Evolutionary conservation across 1,139 yeast genomes (phyloP).

Genomic region (Suhomyces chickasaworum): DNA sequence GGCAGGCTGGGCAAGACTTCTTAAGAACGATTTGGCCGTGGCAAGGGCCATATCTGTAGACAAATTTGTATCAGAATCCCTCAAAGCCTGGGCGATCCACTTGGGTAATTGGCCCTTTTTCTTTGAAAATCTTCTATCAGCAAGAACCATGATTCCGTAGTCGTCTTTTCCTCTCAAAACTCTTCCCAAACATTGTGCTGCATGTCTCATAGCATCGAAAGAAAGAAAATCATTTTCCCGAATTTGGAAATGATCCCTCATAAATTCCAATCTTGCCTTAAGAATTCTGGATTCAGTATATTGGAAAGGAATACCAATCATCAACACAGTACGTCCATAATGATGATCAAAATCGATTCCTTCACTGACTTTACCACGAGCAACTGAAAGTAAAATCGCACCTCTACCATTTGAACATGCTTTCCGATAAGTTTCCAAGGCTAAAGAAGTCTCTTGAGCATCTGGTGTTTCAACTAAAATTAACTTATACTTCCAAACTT

Average conservation of each 20-base stretch:
- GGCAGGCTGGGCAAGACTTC: constrained; percentile 93
- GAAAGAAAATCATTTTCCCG: constrained; percentile 92
- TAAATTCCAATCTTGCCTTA: constrained; percentile 89
- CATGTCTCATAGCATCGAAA: constrained; percentile 99
- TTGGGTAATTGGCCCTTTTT: constrained; percentile 89
- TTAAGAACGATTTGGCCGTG: constrained; percentile 84
- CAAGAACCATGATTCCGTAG: constrained; percentile 97
- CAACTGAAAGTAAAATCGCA: constrained; percentile 92
- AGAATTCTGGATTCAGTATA: constrained; percentile 95
- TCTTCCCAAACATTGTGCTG: constrained; percentile 97
- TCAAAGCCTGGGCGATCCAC: constrained; percentile 93
- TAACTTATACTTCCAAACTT: constrained; percentile 95
- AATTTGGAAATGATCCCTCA: constrained; percentile 90
- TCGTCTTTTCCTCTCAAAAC: constrained; percentile 97
- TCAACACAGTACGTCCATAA: constrained; percentile 93
- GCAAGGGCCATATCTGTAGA: constrained; percentile 99
- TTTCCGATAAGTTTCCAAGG: constrained; percentile 90
- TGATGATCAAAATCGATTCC: constrained; percentile 99
- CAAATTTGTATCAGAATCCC: constrained; percentile 87
- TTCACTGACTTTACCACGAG: constrained; percentile 98
- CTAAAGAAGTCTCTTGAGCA: constrained; percentile 96
- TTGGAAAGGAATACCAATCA: constrained; percentile 99
- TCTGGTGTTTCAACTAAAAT: constrained; percentile 98
- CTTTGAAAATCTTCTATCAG: constrained; percentile 87
- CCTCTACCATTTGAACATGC: constrained; percentile 99